Base-by-base conservation (phyloP, 2,329 filamentous ascomycete species). In the Anisogramma anomala region DNA sequence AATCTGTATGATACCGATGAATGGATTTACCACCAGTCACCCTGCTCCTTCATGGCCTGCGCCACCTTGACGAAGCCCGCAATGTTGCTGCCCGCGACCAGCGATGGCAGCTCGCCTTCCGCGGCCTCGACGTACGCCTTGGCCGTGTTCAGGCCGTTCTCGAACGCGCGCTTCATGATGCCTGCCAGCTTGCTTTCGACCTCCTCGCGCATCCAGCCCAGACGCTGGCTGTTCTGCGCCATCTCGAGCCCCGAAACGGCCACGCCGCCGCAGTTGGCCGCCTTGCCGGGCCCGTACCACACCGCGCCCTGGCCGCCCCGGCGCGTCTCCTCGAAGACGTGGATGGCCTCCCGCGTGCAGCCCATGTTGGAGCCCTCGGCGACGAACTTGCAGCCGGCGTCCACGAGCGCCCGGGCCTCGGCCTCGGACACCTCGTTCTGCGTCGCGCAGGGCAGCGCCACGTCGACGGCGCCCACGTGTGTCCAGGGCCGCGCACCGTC, bases 351-450 rank as follows among this genome's bases (percentile, higher is more conserved):
- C 66, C 91, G 86, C 25, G 88, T 95, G 73, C 87, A 95, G 50
- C 91, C 91, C 91, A 98, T 96, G 78, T 96, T 96, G 67, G 83
- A 91, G 43, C 91, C 91, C 69, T 98, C 91, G 44, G 91, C 91
- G 52, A 96, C 81, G 70, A 86, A 93, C 61, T 81, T 77, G 58
- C 74, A 75, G 52, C 89, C 89, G 45, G 74, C 74, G 36, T 72
- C 72, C 45, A 95, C 77, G 33, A 96, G 77, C 14, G 75, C 78
- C 68, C 85, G 71, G 39, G 88, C 91, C 72, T 98, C 91, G 55
- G 91, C 86, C 59, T 80, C 79, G 58, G 76, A 87, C 57, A 98
- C 86, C 69, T 98, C 91, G 72, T 98, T 98, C 74, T 98, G 88
- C 46, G 91, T 96, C 30, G 91, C 91, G 56, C 77, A 88, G 39